These are phyloP conservation scores for Paramyrothecium roridum DNA, from an alignment of 2,329 filamentous ascomycete genomes.

Conservation along the genomic window DNA sequence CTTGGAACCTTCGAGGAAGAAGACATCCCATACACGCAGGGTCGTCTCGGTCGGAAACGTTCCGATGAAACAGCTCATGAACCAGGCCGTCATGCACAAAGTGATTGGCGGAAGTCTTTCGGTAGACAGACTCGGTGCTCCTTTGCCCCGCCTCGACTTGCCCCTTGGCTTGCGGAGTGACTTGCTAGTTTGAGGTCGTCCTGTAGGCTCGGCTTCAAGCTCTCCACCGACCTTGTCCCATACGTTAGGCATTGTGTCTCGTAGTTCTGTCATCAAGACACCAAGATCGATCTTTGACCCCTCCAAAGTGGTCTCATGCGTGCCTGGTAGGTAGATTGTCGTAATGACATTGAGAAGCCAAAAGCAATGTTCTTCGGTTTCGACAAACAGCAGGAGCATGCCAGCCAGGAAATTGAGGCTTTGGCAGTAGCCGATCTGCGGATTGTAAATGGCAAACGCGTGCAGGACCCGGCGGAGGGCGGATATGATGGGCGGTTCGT, in stretches of 20 bases:
- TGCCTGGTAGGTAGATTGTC: conserved; percentile 81
- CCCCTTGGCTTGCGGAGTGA: conserved; percentile 33
- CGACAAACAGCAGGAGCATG: conserved; percentile 82
- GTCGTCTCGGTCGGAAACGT: conserved; percentile 90
- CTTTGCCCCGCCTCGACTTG: conserved; percentile 34
- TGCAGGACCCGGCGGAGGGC: conserved; percentile 82
- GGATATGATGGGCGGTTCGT: conserved; percentile 75
- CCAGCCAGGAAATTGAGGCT: conserved; percentile 94
- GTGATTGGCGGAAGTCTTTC: conserved; percentile 80
- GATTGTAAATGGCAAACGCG: conserved; percentile 88
- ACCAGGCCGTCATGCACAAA: conserved; percentile 91
- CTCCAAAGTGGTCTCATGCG: conserved; percentile 85
- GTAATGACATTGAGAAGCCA: conserved; percentile 94
- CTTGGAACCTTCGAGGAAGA: conserved; percentile 93
- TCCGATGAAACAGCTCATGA: conserved; percentile 96
- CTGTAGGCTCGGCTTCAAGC: conserved; percentile 50
- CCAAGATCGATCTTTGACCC: conserved; percentile 92
- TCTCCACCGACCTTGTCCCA: conserved; percentile 87
- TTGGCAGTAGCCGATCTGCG: conserved; percentile 91
- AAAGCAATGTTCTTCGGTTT: conserved; percentile 85
- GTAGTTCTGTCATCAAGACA: conserved; percentile 84
- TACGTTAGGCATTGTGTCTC: conserved; percentile 76
- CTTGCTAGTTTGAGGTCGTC: conserved; percentile 30
- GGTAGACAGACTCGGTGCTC: conserved; percentile 35
- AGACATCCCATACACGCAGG: conserved; percentile 89